Evolutionary conservation across 2,329 filamentous ascomycete genomes (phyloP).

Genomic region (Metarhizium humberi): DNA sequence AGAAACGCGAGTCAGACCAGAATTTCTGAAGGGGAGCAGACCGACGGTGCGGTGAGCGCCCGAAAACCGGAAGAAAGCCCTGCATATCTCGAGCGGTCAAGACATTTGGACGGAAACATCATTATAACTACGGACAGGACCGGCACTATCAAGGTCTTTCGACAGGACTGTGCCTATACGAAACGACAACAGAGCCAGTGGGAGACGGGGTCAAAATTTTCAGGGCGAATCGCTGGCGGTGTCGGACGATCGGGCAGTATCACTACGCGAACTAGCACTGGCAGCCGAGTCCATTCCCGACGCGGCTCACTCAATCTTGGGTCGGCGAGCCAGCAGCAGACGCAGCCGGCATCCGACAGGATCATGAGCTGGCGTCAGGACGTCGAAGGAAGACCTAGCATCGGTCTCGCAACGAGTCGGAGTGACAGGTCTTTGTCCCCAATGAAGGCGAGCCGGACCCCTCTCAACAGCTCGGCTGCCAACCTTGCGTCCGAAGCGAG

Average conservation of each 20-base stretch:
- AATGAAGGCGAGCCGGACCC: constrained; percentile 29
- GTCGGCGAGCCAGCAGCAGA: constrained; percentile 15
- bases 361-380: constrained; percentile 83
- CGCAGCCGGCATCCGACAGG: constrained; percentile 49
- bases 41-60: constrained; percentile 20
- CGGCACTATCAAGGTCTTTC: constrained; percentile 86
- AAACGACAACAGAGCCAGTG: constrained; percentile 71
- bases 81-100: constrained; percentile 65
- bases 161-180: constrained; percentile 80
- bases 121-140: constrained; percentile 84
- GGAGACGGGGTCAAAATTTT: constrained; percentile 71
- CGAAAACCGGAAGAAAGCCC: constrained; percentile 59
- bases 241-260: constrained; percentile 51
- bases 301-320: constrained; percentile 42
- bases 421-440: constrained; percentile 50
- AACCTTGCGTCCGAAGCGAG: constrained; percentile 37
- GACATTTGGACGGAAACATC: constrained; percentile 77
- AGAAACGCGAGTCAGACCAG: constrained; percentile 32
- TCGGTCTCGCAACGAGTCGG: constrained; percentile 29
- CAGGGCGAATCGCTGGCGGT: constrained; percentile 50
- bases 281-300: constrained; percentile 38
- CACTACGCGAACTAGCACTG: constrained; percentile 41
- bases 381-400: constrained; percentile 35
- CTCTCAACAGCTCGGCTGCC: constrained; percentile 25
- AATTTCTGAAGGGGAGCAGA: constrained; percentile 25